Conservation (phyloP, 495 filamentous ascomycete genomes). For the Daldinia concentrica region DNA sequence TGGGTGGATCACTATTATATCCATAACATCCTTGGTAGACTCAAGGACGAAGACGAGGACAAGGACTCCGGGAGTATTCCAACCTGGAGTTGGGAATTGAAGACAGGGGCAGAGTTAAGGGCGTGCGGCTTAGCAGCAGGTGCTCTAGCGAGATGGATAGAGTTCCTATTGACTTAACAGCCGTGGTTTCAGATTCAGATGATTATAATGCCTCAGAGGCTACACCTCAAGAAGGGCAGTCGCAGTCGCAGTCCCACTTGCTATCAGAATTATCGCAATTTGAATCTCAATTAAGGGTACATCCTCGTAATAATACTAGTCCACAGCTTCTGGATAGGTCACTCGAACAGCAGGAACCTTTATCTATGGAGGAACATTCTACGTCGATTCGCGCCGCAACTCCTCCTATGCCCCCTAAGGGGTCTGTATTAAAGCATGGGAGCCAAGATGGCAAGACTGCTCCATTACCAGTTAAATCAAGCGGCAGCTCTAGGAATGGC, state of each 20-base stretch:
- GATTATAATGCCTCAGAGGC: constrained; percentile 8
- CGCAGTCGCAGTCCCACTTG: constrained; percentile 16
- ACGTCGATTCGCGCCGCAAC: constrained; percentile 30
- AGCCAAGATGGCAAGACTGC: constrained; percentile 31
- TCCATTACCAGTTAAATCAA: constrained; percentile 22
- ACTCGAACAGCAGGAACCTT: constrained; percentile 12
- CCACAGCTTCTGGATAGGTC: constrained; percentile 6
- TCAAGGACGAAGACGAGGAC: constrained; percentile 8
- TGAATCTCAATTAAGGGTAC: constrained; percentile 23
- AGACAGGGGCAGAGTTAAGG: not conserved
- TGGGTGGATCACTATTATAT: constrained; percentile 9
- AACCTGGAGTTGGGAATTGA: not conserved
- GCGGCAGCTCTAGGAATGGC: constrained; percentile 14
- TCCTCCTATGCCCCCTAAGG: constrained; percentile 16
- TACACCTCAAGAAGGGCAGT: constrained; percentile 18
- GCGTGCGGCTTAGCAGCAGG: constrained; percentile 1
- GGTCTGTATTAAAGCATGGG: constrained; percentile 17
- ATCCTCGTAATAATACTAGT: constrained; percentile 25
- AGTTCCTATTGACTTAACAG: constrained; percentile 18
- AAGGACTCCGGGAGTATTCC: not conserved
- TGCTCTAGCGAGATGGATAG: constrained; percentile 6
- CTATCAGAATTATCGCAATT: constrained; percentile 3
- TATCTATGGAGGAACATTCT: constrained; percentile 15
- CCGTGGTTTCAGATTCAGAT: constrained; percentile 36
- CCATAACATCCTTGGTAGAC: constrained; percentile 9